A percentile compares a stretch with the other conserved stretches of the same genome.
Evolutionary conservation across 306 rosid genomes (phyloP).

Genomic region (Quercus bicolor): DNA sequence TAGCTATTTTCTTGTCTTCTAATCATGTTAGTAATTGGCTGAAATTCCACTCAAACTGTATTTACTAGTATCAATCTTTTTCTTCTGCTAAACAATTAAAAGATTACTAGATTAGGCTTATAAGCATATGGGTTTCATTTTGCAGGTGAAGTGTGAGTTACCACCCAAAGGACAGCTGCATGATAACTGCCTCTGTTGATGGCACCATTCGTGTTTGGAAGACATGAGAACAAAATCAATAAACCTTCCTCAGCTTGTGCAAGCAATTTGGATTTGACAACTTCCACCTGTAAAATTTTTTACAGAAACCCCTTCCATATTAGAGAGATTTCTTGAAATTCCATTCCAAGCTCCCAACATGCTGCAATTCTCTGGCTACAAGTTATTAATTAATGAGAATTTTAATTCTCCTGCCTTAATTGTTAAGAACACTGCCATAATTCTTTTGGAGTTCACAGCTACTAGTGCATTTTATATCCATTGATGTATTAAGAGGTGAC

Average conservation of each 20-base stretch:
- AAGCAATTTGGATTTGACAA: not conserved
- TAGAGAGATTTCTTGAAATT: not conserved
- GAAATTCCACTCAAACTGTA: too few species aligned
- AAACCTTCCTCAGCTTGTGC: slow-evolving; percentile 9
- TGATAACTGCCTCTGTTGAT: slow-evolving; percentile 79
- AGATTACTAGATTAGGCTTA: too few species aligned
- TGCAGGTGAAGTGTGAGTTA: slow-evolving; percentile 92
- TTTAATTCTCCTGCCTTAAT: not conserved
- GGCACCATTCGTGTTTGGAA: slow-evolving; percentile 80
- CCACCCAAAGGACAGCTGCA: slow-evolving; percentile 74
- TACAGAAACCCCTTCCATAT: not conserved
- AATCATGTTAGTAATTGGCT: not conserved
- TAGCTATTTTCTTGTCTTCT: not conserved
- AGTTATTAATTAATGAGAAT: not conserved
- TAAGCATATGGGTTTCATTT: not conserved
- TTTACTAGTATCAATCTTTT: too few species aligned
- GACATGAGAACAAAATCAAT: slow-evolving; percentile 35
- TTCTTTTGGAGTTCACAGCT: not conserved
- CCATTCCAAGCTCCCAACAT: not conserved
- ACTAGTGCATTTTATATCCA: not conserved
- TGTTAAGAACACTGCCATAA: not conserved
- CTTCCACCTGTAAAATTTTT: not conserved
- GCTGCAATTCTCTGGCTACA: not conserved
- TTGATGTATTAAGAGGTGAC: too few species aligned
- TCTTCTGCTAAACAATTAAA: too few species aligned